A percentile compares a stretch with the other conserved stretches of the same genome.
Conservation (phyloP, 2,329 filamentous ascomycete species). For the Boeremia lycopersici region DNA sequence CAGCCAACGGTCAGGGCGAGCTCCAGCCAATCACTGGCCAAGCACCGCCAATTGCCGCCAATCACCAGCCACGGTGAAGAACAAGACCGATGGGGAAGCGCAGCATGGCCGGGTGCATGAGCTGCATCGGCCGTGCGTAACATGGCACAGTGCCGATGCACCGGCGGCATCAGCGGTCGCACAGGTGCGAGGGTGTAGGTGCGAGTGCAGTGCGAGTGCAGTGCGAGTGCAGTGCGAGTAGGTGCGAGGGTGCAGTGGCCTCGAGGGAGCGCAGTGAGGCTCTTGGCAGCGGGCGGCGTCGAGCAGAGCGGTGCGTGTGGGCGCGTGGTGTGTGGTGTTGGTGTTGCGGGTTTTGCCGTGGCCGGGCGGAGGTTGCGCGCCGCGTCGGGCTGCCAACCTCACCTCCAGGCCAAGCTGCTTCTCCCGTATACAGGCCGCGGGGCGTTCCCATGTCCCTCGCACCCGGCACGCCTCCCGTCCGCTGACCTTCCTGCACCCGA, state of each 20-base stretch:
- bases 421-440: slow-evolving; percentile 34
- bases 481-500: slow-evolving; percentile 24
- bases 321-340: not conserved
- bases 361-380: slow-evolving; percentile 16
- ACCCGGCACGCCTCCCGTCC: slow-evolving; percentile 17
- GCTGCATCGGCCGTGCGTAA: slow-evolving; percentile 33
- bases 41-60: not conserved
- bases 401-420: slow-evolving; percentile 19
- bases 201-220: too few relatives aligned
- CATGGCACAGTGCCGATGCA: slow-evolving; percentile 18
- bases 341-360: slow-evolving; percentile 13
- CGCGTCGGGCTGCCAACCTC: slow-evolving; percentile 24
- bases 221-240: too few relatives aligned
- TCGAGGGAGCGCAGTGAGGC: not conserved
- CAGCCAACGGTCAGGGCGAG: too few relatives aligned
- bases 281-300: not conserved
- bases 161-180: slow-evolving; percentile 6
- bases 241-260: not conserved
- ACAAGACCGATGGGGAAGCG: slow-evolving; percentile 1
- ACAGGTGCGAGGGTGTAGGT: slow-evolving; percentile 6
- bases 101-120: slow-evolving; percentile 21
- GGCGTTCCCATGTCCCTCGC: slow-evolving; percentile 38
- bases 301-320: not conserved
- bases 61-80: not conserved
- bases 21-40: not conserved